Evolutionary conservation across 2,329 filamentous ascomycete genomes (phyloP).

Genomic region (Apiospora kogelbergensis): DNA sequence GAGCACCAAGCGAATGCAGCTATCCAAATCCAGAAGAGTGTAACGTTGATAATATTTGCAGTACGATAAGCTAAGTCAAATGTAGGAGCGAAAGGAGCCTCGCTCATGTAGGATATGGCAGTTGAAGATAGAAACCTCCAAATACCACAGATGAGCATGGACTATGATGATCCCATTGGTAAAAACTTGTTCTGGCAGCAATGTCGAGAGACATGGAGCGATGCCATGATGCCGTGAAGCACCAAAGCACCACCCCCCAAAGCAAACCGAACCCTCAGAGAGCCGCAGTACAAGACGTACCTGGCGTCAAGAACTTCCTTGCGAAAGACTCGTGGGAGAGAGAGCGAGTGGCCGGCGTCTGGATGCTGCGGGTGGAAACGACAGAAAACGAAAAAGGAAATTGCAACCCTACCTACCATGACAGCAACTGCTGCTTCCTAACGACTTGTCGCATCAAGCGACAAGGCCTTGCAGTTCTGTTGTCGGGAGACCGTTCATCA

Average conservation of each 20-base stretch:
- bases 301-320: slow-evolving; percentile 29
- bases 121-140: neutral
- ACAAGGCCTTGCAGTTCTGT: neutral
- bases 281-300: slow-evolving; percentile 34
- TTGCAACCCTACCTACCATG: neutral
- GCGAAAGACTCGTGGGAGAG: slow-evolving; percentile 30
- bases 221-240: slow-evolving; percentile 13
- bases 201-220: neutral
- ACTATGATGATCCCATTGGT: slow-evolving; percentile 52
- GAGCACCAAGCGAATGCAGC: neutral
- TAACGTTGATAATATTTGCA: neutral
- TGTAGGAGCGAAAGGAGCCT: slow-evolving; percentile 53
- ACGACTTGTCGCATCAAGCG: neutral
- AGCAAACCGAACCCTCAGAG: slow-evolving; percentile 28
- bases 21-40: neutral
- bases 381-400: neutral
- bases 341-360: slow-evolving; percentile 26
- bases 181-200: slow-evolving; percentile 41
- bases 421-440: neutral
- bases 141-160: slow-evolving; percentile 41
- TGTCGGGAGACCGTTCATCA: neutral
- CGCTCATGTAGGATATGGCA: slow-evolving; percentile 41
- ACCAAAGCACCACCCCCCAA: slow-evolving; percentile 22
- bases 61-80: slow-evolving; percentile 18
- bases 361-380: neutral